A percentile compares a stretch with the other conserved stretches of the same genome.
phyloP scores from a whole-genome alignment of 2,329 filamentous ascomycete genomes.

The Blastomyces silverae region DNA sequence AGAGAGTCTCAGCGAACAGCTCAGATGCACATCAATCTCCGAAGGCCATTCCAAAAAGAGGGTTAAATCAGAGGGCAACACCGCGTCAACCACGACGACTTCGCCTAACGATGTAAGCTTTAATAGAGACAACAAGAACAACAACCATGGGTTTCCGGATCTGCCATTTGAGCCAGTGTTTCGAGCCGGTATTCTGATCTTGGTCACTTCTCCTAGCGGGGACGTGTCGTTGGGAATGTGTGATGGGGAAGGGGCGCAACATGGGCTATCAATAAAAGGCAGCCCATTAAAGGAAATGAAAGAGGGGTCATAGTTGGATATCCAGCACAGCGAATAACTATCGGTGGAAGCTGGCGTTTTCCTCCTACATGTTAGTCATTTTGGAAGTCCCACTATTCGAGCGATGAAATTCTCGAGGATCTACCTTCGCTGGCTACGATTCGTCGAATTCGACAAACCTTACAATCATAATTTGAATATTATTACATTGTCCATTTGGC shows the following conservation, averaged over 20 bases:
- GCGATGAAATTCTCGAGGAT: not conserved
- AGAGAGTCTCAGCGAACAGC: constrained; percentile 8
- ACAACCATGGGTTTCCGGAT: constrained; percentile 6
- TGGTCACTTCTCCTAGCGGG: constrained; percentile 21
- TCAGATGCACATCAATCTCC: constrained; percentile 2
- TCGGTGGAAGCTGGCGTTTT: not conserved
- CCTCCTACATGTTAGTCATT: not conserved
- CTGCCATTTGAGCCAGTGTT: constrained; percentile 17
- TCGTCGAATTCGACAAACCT: not conserved
- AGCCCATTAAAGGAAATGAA: not conserved
- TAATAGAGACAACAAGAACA: constrained; percentile 1
- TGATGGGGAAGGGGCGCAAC: constrained; percentile 14
- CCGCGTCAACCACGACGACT: not conserved
- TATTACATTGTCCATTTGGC: not conserved
- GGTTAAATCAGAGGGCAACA: constrained; percentile 10
- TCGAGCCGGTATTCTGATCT: constrained; percentile 20
- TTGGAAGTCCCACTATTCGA: not conserved
- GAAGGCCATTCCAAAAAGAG: constrained; percentile 9
- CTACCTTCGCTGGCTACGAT: too few species aligned
- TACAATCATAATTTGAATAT: not conserved
- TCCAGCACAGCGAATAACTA: not conserved
- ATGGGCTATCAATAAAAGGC: not conserved
- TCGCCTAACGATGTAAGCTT: constrained; percentile 5
- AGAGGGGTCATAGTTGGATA: not conserved
- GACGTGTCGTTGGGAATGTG: constrained; percentile 18